These are phyloP conservation scores for Cyberlindnera euphorbiiphila DNA, from an alignment of 805 yeast species.

Conservation along the genomic window DNA sequence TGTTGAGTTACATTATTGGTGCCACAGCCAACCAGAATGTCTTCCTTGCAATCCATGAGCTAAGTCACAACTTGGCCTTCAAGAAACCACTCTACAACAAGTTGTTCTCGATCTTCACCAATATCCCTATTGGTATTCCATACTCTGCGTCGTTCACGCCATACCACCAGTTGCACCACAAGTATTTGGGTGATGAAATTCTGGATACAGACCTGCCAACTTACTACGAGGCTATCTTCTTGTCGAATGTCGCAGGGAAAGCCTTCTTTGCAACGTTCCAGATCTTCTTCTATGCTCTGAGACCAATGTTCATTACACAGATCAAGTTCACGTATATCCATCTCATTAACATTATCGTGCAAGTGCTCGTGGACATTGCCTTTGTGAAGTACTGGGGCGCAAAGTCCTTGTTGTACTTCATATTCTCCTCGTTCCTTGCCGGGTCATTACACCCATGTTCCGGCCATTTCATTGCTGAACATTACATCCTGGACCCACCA, in stretches of 20 bases:
- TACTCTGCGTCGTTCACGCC: constrained; percentile 84
- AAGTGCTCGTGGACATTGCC: constrained; percentile 52
- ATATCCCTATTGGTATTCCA: constrained; percentile 86
- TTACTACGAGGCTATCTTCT: constrained; percentile 62
- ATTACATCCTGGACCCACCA: constrained; percentile 67
- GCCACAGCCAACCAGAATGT: constrained; percentile 83
- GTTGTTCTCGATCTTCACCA: constrained; percentile 70
- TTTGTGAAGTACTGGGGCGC: constrained; percentile 61
- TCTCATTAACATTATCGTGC: constrained; percentile 56
- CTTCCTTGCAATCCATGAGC: constrained; percentile 84
- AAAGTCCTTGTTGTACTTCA: constrained; percentile 60
- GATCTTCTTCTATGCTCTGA: constrained; percentile 79
- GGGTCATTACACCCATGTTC: constrained; percentile 94
- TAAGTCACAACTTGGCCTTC: constrained; percentile 81
- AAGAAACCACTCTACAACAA: constrained; percentile 74
- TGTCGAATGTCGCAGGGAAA: constrained; percentile 79
- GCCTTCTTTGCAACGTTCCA: constrained; percentile 89
- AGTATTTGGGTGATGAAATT: constrained; percentile 78
- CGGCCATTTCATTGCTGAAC: constrained; percentile 96
- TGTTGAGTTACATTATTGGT: constrained; percentile 72
- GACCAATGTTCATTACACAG: constrained; percentile 84
- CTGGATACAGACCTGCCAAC: constrained; percentile 91
- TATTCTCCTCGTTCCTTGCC: constrained; percentile 77
- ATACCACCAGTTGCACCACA: constrained; percentile 88
- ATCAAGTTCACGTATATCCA: constrained; percentile 75